Evolutionary conservation across 2,329 filamentous ascomycete species (phyloP).

Genomic region (Trichophyton verrucosum): DNA sequence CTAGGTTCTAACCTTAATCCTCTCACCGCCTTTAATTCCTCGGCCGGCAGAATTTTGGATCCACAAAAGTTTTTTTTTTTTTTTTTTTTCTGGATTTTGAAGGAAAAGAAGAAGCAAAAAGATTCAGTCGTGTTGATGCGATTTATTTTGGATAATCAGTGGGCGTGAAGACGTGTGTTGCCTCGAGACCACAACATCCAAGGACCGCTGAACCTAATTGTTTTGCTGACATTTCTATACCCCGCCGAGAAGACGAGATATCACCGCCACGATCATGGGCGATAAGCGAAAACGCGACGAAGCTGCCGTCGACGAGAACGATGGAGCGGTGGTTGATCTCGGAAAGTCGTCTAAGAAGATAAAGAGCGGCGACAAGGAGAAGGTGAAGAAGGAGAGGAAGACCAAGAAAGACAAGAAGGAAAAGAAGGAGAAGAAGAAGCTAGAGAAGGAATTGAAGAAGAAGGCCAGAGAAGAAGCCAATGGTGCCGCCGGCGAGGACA

Average conservation of each 20-base stretch:
- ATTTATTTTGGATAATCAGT: not conserved
- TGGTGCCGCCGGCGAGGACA: not conserved
- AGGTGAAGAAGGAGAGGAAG: constrained; percentile 11
- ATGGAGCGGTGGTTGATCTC: constrained; percentile 7
- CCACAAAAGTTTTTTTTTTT: not conserved
- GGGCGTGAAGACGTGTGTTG: not conserved
- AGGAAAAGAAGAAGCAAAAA: not conserved
- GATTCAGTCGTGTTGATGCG: not conserved
- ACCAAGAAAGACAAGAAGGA: constrained; percentile 16
- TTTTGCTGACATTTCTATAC: not conserved
- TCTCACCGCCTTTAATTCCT: not conserved
- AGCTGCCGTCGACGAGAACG: constrained; percentile 8
- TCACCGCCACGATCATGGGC: constrained; percentile 10
- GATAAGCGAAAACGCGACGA: constrained; percentile 15
- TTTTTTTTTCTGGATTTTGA: not conserved
- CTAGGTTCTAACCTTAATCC: not conserved
- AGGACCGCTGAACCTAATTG: not conserved
- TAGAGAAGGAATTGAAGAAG: constrained; percentile 16
- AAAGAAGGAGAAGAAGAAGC: constrained; percentile 7
- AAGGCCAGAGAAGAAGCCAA: constrained; percentile 10
- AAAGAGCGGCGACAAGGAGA: constrained; percentile 10
- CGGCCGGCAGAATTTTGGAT: constrained; percentile 1
- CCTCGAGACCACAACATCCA: not conserved
- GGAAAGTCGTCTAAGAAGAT: constrained; percentile 9
- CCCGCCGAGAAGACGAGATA: not conserved